Base-by-base conservation (phyloP, 805 yeast species). In the Kazachstania kunashirensis region DNA sequence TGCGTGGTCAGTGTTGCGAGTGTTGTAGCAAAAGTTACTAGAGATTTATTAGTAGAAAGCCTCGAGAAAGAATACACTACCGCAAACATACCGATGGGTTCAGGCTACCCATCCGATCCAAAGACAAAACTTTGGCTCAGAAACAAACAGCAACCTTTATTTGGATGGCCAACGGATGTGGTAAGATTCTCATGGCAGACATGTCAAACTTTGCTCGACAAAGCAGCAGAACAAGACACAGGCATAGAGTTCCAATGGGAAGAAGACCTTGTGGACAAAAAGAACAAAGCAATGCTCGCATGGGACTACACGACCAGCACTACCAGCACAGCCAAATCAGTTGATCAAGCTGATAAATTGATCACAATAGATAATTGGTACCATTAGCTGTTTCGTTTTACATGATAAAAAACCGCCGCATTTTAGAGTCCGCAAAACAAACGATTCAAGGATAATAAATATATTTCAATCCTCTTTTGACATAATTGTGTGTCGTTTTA, bases 51-150 rank as follows among this genome's bases (percentile, higher is more conserved):
- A 43, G 55, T 39, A 28, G 66, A 38, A 39, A 50, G 40, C 18
- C 44, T 42, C 14, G 44, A 43, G 43, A 37, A 13, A 41, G 14
- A 25, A 2, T 30, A 28, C 18, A 7, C 25, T 13, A 16, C 10
- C n/a, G 24, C 10, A 20, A 9, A 6, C 4, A 19, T 6, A 7
- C 33, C 28, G 6, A n/a, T 53, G 62, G 98, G 98, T 2, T 83
- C 94, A 0, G 98, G 98, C 1, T 92, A 92, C 57, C 97, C 98
- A 0, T 73, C 88, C 3, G 98, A 92, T 58, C 94, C 96, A 3
- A 73, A 75, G 43, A 89, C 99, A 0, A 68, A 72, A n/a, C 49
- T 49, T 25, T 92, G 96, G 95, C 62, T 92, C 28, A 68, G 71
- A 27, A 46, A 58, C 0, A 65, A 68, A 17, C 73, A 83, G 20